Percentiles rank a stretch among this genome's conserved stretches.
phyloP scores from a whole-genome alignment of 768 basidiomycete species.

The Russula foetens region DNA sequence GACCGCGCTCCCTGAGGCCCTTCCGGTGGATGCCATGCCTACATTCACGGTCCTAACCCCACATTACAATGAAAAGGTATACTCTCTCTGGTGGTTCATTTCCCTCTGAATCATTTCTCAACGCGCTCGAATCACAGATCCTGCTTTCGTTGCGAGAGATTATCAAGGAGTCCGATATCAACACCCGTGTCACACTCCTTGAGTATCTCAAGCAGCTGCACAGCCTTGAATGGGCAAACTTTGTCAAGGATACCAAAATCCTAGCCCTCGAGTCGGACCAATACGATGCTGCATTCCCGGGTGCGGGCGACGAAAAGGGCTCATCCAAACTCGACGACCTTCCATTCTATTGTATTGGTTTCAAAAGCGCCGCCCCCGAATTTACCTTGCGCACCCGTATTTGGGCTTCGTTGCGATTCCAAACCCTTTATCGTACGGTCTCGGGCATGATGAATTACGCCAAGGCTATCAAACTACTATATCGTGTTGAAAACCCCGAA shows the following conservation, averaged over 20 bases:
- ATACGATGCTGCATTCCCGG: constrained; percentile 70
- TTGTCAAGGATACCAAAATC: constrained; percentile 99
- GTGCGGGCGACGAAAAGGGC: constrained; percentile 71
- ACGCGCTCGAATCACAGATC: constrained; percentile 44
- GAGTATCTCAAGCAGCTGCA: constrained; percentile 99
- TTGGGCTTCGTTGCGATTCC: constrained; percentile 97
- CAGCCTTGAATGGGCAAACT: constrained; percentile 98
- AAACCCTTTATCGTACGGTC: constrained; percentile 96
- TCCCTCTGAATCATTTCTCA: neutral
- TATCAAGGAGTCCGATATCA: constrained; percentile 96
- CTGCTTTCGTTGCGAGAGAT: constrained; percentile 94
- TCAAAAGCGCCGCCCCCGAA: constrained; percentile 97
- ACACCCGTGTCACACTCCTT: constrained; percentile 91
- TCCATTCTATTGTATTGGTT: constrained; percentile 97
- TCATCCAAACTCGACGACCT: constrained; percentile 83
- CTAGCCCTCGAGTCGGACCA: constrained; percentile 90
- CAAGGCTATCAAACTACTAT: constrained; percentile 98
- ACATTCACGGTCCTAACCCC: constrained; percentile 98
- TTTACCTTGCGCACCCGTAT: constrained; percentile 98
- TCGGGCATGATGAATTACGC: constrained; percentile 99
- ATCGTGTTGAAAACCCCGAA: constrained; percentile 98
- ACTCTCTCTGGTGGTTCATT: constrained; percentile 7
- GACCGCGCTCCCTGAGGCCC: constrained; percentile 84
- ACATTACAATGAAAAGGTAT: constrained; percentile 95
- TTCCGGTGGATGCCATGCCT: constrained; percentile 99